A percentile compares a stretch with the other conserved stretches of the same genome.
Evolutionary conservation across 352 stramenopile genomes (phyloP).

Genomic region (Phytophthora capsici): DNA sequence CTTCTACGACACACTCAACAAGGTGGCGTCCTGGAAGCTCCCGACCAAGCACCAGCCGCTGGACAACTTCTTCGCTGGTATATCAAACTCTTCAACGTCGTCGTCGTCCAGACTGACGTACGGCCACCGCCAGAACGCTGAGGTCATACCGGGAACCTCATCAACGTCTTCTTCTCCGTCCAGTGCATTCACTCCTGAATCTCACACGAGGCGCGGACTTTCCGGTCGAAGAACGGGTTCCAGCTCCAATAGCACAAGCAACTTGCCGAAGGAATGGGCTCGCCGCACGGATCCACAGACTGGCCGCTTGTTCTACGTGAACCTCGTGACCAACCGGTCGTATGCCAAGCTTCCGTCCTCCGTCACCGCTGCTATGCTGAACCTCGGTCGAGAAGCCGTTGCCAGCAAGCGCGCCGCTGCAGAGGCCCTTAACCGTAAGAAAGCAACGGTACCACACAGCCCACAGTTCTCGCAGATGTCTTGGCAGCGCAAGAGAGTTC

Average conservation of each 20-base stretch:
- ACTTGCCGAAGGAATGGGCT: conserved; percentile 81
- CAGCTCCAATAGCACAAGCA: conserved; percentile 33
- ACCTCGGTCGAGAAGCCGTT: conserved; percentile 42
- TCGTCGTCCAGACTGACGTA: conserved; percentile 22
- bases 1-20: conserved; percentile 78
- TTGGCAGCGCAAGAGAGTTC: conserved; percentile 72
- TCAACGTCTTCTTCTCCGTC: conserved; percentile 42
- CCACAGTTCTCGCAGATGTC: conserved; percentile 86
- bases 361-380: conserved; percentile 73
- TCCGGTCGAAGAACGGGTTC: conserved; percentile 38
- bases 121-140: conserved; percentile 16
- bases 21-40: conserved; percentile 78
- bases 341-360: conserved; percentile 81
- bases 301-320: conserved; percentile 82
- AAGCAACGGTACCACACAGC: conserved; percentile 69
- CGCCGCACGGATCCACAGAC: conserved; percentile 81
- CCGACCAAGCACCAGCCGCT: conserved; percentile 55
- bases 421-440: conserved; percentile 43
- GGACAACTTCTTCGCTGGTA: conserved; percentile 63
- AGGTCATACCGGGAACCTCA: conserved; percentile 29
- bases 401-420: conserved; percentile 35
- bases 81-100: conserved; percentile 18
- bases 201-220: conserved; percentile 31
- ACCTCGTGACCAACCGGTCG: conserved; percentile 84
- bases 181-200: conserved; percentile 51